These are phyloP conservation scores for Colletotrichum magnum DNA, from an alignment of 2,329 filamentous ascomycete species.

Conservation along the genomic window DNA sequence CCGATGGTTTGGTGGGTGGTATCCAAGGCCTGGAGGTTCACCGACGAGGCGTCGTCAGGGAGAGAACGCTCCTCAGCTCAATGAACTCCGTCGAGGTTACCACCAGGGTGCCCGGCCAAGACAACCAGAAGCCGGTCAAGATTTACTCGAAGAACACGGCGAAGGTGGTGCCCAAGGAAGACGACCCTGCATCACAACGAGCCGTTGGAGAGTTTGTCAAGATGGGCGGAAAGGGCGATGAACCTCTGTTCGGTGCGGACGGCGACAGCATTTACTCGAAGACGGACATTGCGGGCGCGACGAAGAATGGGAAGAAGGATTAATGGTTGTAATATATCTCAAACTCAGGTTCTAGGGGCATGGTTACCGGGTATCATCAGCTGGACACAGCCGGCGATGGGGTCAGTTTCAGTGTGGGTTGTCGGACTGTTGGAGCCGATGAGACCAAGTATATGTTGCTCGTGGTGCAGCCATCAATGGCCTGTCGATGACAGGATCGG, in stretches of 20 bases:
- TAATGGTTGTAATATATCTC: constrained; percentile 14
- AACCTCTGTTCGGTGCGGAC: constrained; percentile 80
- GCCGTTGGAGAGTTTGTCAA: constrained; percentile 83
- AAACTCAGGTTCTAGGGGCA: constrained; percentile 16
- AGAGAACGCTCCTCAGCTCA: constrained; percentile 87
- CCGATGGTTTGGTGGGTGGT: constrained; percentile 91
- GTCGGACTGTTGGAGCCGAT: not conserved
- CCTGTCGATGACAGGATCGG: too few species aligned
- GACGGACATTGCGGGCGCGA: constrained; percentile 52
- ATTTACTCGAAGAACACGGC: constrained; percentile 80
- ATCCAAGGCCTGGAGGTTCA: constrained; percentile 87
- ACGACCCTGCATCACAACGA: constrained; percentile 76
- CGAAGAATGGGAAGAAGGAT: constrained; percentile 45
- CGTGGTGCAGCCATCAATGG: not conserved
- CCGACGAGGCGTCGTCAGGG: constrained; percentile 82
- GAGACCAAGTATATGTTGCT: not conserved
- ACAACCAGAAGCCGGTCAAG: constrained; percentile 71
- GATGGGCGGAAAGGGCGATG: constrained; percentile 89
- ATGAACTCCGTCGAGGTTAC: constrained; percentile 80
- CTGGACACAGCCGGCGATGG: constrained; percentile 1
- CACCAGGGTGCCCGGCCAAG: constrained; percentile 62
- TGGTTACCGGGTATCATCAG: not conserved
- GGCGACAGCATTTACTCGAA: constrained; percentile 64
- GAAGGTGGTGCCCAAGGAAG: constrained; percentile 66
- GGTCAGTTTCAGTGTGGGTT: not conserved